Percentiles rank a stretch among this genome's conserved stretches.
phyloP scores from a whole-genome alignment of 2,329 filamentous ascomycete species.

The Cladophialophora yegresii region DNA sequence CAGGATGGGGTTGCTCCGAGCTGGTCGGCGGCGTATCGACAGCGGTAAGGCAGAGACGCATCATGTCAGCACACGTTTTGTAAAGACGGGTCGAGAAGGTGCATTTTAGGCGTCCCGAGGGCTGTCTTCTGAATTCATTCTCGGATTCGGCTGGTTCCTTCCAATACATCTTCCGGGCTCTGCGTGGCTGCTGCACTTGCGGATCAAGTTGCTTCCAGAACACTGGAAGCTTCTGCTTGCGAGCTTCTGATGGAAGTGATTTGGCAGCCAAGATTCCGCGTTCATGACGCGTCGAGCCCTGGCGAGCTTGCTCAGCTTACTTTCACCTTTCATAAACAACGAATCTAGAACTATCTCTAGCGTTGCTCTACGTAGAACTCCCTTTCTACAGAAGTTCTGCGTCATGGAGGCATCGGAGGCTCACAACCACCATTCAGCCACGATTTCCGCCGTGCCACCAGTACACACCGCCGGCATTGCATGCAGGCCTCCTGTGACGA shows the following conservation, averaged over 20 bases:
- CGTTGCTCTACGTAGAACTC: not conserved
- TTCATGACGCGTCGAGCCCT: not conserved
- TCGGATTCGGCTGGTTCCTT: not conserved
- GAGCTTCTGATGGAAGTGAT: too few species aligned
- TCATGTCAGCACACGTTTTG: not conserved
- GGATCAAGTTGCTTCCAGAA: constrained; percentile 2
- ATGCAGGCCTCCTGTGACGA: not conserved
- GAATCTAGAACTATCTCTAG: not conserved
- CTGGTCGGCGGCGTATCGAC: not conserved
- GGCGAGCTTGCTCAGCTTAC: not conserved
- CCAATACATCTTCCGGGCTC: not conserved
- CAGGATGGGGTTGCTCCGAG: constrained; percentile 5
- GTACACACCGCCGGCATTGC: not conserved
- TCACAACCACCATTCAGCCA: not conserved
- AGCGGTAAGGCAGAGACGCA: not conserved
- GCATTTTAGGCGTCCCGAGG: not conserved
- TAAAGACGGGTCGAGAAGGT: not conserved
- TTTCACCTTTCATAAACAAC: not conserved
- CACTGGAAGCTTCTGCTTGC: constrained; percentile 1
- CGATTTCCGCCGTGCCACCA: not conserved
- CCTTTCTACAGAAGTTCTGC: not conserved
- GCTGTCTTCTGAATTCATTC: not conserved
- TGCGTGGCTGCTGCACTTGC: not conserved
- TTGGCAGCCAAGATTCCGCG: constrained; percentile 1
- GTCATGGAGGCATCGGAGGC: not conserved